Conservation (phyloP, 495 filamentous ascomycete species). For the Tuber umbilicatum region DNA sequence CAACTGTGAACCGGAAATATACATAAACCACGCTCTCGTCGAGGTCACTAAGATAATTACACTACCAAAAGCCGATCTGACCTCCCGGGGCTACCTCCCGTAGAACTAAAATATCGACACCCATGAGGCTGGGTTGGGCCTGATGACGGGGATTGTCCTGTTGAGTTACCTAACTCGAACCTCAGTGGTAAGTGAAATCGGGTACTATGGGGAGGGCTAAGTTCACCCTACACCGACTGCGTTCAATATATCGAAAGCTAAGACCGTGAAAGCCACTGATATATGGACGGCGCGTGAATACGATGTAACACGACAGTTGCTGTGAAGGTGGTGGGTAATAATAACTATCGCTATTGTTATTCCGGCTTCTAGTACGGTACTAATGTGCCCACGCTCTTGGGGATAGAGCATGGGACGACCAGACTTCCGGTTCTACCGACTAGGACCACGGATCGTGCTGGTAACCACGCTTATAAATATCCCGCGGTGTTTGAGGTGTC, state of each 20-base stretch:
- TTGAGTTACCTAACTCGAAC: too few relatives aligned
- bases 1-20: slow-evolving; percentile 63
- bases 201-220: too few relatives aligned
- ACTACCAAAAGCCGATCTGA: background rate
- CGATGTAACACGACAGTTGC: too few relatives aligned
- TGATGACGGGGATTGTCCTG: too few relatives aligned
- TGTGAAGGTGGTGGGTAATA: too few relatives aligned
- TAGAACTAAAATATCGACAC: background rate
- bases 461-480: background rate
- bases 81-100: background rate
- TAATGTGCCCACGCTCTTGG: background rate
- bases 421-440: background rate
- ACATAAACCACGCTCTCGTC: slow-evolving; percentile 59
- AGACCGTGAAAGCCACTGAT: too few relatives aligned
- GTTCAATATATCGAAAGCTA: too few relatives aligned
- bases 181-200: too few relatives aligned
- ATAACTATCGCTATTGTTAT: background rate
- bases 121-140: background rate
- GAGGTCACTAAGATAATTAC: slow-evolving; percentile 43
- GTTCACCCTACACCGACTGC: too few relatives aligned
- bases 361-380: background rate
- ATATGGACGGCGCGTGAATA: too few relatives aligned
- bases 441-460: background rate
- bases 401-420: background rate
- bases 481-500: background rate